Evolutionary conservation across 2,329 filamentous ascomycete species (phyloP), one percentile per base, ranked within the genome.

Genomic region (Aspergillus pseudoglaucus): DNA sequence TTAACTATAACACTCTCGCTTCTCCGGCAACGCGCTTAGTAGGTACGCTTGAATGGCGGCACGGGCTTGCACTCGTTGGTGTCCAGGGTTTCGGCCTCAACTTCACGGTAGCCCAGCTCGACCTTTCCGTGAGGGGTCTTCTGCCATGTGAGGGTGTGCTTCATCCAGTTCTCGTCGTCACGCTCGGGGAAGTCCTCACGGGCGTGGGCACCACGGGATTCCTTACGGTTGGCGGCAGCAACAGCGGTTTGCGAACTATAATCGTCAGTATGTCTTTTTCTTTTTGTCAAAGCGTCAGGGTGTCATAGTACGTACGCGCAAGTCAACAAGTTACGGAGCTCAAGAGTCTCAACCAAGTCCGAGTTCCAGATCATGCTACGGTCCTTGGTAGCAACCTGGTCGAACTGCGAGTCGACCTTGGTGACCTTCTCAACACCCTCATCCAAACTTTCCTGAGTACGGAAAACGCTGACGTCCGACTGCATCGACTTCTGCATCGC

Each of bases 331-430:
- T 98, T 98, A 66, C 90, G 82, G 65, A 97, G 79, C 75, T 98
- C 93, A 48, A 98, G 83, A 6, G 91, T 95, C 80, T 97, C 91
- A 53, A 95, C 89, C 35, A 97, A 82, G 66, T 97, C 91, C 20
- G 88, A 90, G 83, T 97, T 97, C 91, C 91, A 97, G 78, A 97
- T 97, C 91, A 97, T 96, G 80, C 88, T 94, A 72, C 93, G 87
- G 73, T 97, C 91, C 82, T 95, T 95, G 76, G 88, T 96, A 65
- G 89, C 88, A 60, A 97, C 85, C 65, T 96, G 79, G 61, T 78
- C 74, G 75, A 87, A 97, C 63, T 77, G 80, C 61, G 80, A 72
- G 69, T 97, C 91, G 60, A 97, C 88, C 59, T 89, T 83, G 56
- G 75, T 83, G 70, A 97, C 93, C 78, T 84, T 90, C 72, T 79